Conservation (phyloP, 2,329 filamentous ascomycete species). For the Hypoxylon sp. region DNA sequence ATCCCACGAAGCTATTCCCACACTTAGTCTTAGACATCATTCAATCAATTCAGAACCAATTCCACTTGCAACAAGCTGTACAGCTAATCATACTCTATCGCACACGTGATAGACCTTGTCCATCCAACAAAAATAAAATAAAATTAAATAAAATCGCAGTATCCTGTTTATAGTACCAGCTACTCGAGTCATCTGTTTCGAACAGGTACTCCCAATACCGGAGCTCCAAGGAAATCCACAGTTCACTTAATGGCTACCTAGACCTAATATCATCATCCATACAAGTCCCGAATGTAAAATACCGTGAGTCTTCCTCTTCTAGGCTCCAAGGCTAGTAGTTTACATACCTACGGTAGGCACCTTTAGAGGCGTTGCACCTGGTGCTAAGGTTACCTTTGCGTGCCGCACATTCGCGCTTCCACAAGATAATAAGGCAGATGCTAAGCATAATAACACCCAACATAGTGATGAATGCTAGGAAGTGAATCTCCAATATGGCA, state of each 20-base stretch:
- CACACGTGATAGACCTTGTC: too few relatives aligned
- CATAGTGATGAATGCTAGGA: conserved; percentile 13
- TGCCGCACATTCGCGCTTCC: conserved; percentile 7
- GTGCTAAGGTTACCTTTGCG: background rate
- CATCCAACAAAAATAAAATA: too few relatives aligned
- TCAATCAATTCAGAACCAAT: too few relatives aligned
- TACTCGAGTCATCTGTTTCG: background rate
- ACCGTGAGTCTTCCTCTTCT: background rate
- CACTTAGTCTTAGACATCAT: too few relatives aligned
- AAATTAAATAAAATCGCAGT: too few relatives aligned
- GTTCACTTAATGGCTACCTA: conserved; percentile 11
- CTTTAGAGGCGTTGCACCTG: background rate
- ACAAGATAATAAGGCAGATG: conserved; percentile 6
- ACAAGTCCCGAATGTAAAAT: background rate
- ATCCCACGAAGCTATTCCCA: too few relatives aligned
- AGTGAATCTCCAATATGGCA: conserved; percentile 25
- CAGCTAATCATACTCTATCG: too few relatives aligned
- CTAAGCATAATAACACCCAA: conserved; percentile 19
- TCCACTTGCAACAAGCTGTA: too few relatives aligned
- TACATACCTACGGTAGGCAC: background rate
- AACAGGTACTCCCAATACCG: background rate
- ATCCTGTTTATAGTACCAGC: too few relatives aligned
- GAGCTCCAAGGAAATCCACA: background rate
- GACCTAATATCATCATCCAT: background rate
- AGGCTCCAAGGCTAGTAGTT: background rate